Conservation (phyloP, 768 basidiomycete species). For the Lanmaoa pseudosensibilis region DNA sequence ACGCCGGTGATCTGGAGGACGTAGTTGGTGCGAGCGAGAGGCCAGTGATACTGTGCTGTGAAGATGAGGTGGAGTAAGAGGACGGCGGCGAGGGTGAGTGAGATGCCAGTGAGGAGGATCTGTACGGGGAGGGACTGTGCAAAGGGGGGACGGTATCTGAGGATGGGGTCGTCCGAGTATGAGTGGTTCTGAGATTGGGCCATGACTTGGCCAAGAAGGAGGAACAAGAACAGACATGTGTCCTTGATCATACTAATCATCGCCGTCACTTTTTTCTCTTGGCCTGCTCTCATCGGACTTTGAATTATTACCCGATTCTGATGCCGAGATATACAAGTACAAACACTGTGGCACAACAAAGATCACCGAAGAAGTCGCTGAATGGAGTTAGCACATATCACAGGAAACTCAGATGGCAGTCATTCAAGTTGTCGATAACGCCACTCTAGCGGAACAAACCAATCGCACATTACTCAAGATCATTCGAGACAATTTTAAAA, state of each 20-base stretch:
- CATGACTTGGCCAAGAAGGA: slow-evolving; percentile 21
- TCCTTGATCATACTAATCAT: not conserved
- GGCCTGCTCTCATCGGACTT: not conserved
- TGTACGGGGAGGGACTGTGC: slow-evolving; percentile 90
- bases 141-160: slow-evolving; percentile 75
- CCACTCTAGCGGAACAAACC: not conserved
- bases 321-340: no score
- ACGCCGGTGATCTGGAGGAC: slow-evolving; percentile 85
- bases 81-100: slow-evolving; percentile 79
- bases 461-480: slow-evolving; percentile 1
- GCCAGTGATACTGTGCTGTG: slow-evolving; percentile 95
- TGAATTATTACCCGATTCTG: not conserved
- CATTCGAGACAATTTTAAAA: slow-evolving; percentile 9
- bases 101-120: slow-evolving; percentile 80
- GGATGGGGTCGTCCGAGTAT: slow-evolving; percentile 64
- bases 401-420: not conserved
- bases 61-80: slow-evolving; percentile 92
- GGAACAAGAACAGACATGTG: not conserved
- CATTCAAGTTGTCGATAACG: not conserved
- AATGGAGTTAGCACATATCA: no score
- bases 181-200: slow-evolving; percentile 9
- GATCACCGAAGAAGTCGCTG: no score
- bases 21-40: slow-evolving; percentile 91
- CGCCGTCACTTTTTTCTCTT: not conserved
- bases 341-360: no score